Percentiles rank a stretch among this genome's conserved stretches.
Evolutionary conservation across 495 filamentous ascomycete species (phyloP).

Genomic region (Lepraria neglecta): DNA sequence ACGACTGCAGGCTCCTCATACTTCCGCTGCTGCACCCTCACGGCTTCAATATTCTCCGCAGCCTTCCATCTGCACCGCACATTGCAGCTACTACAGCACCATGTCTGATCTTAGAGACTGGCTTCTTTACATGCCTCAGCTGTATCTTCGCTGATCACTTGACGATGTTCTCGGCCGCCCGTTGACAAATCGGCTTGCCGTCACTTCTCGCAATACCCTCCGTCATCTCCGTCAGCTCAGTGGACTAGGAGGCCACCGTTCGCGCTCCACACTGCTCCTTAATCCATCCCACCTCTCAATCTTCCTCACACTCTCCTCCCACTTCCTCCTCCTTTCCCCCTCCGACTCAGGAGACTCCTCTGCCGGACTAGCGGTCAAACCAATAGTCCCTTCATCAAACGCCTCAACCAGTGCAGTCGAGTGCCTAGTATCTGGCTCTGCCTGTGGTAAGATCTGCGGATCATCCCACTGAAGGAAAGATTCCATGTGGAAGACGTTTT

Average conservation of each 20-base stretch:
- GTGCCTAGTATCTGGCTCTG: slow-evolving; percentile 5
- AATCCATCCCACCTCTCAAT: slow-evolving; percentile 3
- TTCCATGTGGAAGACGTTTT: neutral
- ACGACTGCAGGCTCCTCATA: too few species aligned
- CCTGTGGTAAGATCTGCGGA: neutral
- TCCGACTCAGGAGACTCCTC: neutral
- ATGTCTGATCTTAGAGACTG: too few species aligned
- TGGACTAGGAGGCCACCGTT: neutral
- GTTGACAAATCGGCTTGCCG: too few species aligned
- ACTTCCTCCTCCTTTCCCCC: neutral
- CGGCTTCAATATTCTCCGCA: too few species aligned
- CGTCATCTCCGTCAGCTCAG: neutral
- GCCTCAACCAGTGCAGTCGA: slow-evolving; percentile 7
- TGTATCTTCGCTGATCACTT: too few species aligned
- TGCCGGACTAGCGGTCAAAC: slow-evolving; percentile 1
- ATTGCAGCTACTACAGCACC: too few species aligned
- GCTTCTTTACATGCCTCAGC: too few species aligned
- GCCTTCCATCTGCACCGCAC: too few species aligned
- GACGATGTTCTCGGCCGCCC: too few species aligned
- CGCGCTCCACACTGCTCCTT: neutral
- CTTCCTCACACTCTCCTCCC: neutral
- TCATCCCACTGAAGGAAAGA: slow-evolving; percentile 7
- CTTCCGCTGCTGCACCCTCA: too few species aligned
- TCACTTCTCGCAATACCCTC: neutral
- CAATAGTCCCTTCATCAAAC: slow-evolving; percentile 6